Conservation (phyloP, 306 rosid genomes). For the Amphicarpaea edgeworthii region DNA sequence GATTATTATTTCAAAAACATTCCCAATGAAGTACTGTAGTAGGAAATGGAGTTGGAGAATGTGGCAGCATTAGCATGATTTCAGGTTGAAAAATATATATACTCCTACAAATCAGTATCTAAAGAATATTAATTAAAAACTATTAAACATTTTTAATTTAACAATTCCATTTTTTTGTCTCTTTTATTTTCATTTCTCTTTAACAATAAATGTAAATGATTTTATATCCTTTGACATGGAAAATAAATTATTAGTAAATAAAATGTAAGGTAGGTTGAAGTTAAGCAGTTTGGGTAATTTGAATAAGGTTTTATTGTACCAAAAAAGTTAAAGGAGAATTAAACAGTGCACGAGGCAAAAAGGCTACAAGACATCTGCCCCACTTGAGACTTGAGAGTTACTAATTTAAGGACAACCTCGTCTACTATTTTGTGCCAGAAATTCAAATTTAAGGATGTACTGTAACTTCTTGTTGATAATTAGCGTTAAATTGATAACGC, state of each 20-base stretch:
- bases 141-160: too few species aligned
- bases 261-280: neutral
- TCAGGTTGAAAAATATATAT: too few species aligned
- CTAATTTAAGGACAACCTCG: neutral
- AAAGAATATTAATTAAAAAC: too few species aligned
- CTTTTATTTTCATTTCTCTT: neutral
- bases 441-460: neutral
- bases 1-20: too few species aligned
- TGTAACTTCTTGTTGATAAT: too few species aligned
- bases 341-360: neutral
- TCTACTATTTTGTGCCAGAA: neutral
- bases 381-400: neutral
- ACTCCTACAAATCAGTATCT: too few species aligned
- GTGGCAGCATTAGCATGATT: too few species aligned
- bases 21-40: too few species aligned
- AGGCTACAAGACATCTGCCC: neutral
- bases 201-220: neutral
- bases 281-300: neutral
- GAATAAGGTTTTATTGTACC: neutral
- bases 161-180: too few species aligned
- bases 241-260: neutral
- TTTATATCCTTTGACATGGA: neutral
- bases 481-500: too few species aligned
- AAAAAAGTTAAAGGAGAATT: conserved; percentile 7
- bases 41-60: too few species aligned